Conservation (phyloP, 805 yeast genomes). For the Debaryomyces tyrocola region DNA sequence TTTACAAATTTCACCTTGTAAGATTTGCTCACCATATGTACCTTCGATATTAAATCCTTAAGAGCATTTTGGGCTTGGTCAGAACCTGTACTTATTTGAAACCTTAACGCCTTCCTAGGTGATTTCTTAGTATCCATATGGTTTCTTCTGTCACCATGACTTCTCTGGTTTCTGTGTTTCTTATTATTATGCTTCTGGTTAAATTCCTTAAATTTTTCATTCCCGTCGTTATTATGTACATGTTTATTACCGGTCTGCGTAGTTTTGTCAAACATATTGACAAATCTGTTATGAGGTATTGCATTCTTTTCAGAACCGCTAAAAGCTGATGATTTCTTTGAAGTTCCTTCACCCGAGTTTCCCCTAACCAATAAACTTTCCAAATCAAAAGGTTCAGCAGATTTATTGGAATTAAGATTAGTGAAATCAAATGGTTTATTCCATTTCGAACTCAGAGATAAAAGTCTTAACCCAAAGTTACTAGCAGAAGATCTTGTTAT, state of each 20-base stretch:
- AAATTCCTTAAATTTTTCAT: neutral
- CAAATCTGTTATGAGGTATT: conserved; percentile 2
- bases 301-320: neutral
- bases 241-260: neutral
- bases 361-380: neutral
- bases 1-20: conserved; percentile 28
- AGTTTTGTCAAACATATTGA: conserved; percentile 1
- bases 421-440: conserved; percentile 6
- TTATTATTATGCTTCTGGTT: conserved; percentile 1
- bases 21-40: conserved; percentile 14
- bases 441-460: neutral
- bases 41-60: conserved; percentile 21
- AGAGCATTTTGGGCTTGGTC: conserved; percentile 28
- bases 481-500: neutral
- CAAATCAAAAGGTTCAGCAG: neutral
- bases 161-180: neutral
- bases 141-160: neutral
- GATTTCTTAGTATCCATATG: neutral
- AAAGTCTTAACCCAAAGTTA: neutral
- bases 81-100: conserved; percentile 24
- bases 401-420: neutral
- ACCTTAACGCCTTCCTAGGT: conserved; percentile 11
- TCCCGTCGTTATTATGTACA: neutral
- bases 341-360: neutral
- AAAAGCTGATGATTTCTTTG: neutral